These are phyloP conservation scores for Rhodosorus marinus DNA, from an alignment of 23 red algal genomes.

Conservation along the genomic window DNA sequence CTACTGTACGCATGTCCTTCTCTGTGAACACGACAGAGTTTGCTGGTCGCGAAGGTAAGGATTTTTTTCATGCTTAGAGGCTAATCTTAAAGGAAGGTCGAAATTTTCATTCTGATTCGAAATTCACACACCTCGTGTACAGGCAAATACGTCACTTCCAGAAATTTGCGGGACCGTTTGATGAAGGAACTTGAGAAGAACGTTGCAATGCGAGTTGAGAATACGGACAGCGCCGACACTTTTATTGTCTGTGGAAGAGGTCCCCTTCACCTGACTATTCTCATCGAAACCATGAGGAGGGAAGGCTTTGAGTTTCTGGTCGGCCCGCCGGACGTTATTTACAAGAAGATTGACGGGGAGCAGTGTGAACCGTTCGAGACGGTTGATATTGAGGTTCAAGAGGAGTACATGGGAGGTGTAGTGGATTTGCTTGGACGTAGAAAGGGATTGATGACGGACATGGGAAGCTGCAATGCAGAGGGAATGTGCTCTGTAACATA, in stretches of 20 bases:
- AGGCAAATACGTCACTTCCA: constrained; percentile 72
- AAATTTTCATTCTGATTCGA: no score
- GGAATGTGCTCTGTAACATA: constrained; percentile 31
- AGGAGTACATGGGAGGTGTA: constrained; percentile 80
- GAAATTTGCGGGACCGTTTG: constrained; percentile 64
- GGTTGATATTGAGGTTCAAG: constrained; percentile 78
- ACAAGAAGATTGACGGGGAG: constrained; percentile 27
- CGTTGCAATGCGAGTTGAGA: constrained; percentile 43
- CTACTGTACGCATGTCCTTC: constrained; percentile 85
- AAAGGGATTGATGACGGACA: constrained; percentile 83
- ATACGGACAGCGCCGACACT: constrained; percentile 31
- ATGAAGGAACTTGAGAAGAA: constrained; percentile 63
- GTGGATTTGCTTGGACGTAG: constrained; percentile 54
- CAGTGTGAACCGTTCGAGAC: constrained; percentile 58
- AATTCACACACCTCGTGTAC: no score
- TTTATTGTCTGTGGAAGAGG: constrained; percentile 65
- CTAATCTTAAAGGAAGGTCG: no score
- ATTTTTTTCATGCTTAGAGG: no score
- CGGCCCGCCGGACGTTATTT: constrained; percentile 70
- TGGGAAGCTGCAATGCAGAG: constrained; percentile 30
- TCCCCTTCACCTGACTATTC: constrained; percentile 65
- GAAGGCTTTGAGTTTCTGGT: constrained; percentile 86
- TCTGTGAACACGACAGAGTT: constrained; percentile 74
- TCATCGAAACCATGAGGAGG: constrained; percentile 79
- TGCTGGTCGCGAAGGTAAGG: constrained; percentile 77